Evolutionary conservation across 306 rosid genomes (phyloP), one percentile per base, ranked within the genome.

Genomic region (Quercus suber): DNA sequence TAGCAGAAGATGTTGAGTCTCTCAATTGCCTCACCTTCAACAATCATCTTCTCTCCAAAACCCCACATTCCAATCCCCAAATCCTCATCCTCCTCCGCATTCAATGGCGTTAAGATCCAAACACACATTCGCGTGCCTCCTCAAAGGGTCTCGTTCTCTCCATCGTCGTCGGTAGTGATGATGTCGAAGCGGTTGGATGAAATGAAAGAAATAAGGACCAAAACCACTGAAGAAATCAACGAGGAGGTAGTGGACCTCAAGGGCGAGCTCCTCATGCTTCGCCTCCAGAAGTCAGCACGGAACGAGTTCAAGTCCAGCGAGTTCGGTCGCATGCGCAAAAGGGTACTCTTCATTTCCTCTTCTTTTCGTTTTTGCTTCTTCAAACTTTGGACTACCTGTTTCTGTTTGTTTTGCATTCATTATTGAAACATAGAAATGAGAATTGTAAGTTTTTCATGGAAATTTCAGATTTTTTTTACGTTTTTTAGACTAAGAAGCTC

Each of bases 181-280:
- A 93, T 91, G 98, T 90, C 91, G 3, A 96, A 96, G 85, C 86
- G 91, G 86, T 94, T 86, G 6, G 91, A 88, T 52, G 96, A 91
- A 45, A 31, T 96, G 82, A 88, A 93, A 86, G 94, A 90, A 76
- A 91, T 93, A 60, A 81, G 98, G 74, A 45, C 84, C 51, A 89
- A 89, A 80, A 79, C 82, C 51, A 88, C 91, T 0, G 93, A 96
- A 74, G 89, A 93, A 77, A 91, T 96, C 73, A 90, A 95, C 73
- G 93, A 95, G 58, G 96, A 93, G 82, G 93, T 95, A 21, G 61
- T 90, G 20, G 94, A 89, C n/a, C 99, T 95, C 56, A 84, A 95
- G 84, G 99, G 99, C 0, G 99, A 93, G 82, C 97, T 95, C 58
- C 71, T 90, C 23, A 90, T 95, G 99, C 99, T 93, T 79, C 89